These are phyloP conservation scores for Torulaspora microellipsoides DNA, from an alignment of 805 yeast genomes.

Conservation along the genomic window DNA sequence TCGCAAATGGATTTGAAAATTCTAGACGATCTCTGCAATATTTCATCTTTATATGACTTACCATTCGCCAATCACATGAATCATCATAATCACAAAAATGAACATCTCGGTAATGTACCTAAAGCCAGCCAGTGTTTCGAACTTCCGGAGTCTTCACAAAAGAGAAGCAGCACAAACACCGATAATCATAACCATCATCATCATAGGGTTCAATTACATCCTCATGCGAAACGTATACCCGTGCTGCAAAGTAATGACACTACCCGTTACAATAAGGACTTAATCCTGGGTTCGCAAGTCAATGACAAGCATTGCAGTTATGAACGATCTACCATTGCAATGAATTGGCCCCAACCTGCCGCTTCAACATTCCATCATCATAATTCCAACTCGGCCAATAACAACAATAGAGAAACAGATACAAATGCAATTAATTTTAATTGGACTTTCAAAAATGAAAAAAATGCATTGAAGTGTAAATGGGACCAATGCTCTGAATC, in stretches of 20 bases:
- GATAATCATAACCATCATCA: slow-evolving; percentile 34
- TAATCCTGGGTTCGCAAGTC: not conserved
- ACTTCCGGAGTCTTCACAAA: slow-evolving; percentile 13
- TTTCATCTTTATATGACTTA: slow-evolving; percentile 33
- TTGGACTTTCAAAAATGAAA: slow-evolving; percentile 35
- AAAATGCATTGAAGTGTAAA: slow-evolving; percentile 44
- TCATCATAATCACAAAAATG: slow-evolving; percentile 20
- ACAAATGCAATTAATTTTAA: slow-evolving; percentile 39
- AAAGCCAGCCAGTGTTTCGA: slow-evolving; percentile 11
- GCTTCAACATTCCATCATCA: slow-evolving; percentile 7
- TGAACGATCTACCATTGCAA: slow-evolving; percentile 9
- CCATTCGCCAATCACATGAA: slow-evolving; percentile 33
- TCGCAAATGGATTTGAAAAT: slow-evolving; percentile 29
- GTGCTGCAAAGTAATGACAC: not conserved
- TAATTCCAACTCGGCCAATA: slow-evolving; percentile 1
- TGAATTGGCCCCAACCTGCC: slow-evolving; percentile 2
- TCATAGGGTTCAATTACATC: slow-evolving; percentile 37
- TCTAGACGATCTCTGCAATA: slow-evolving; percentile 31
- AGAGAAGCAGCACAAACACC: slow-evolving; percentile 4
- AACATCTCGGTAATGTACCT: not conserved
- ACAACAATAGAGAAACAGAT: not conserved
- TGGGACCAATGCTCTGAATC: slow-evolving; percentile 61
- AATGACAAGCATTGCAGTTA: slow-evolving; percentile 2
- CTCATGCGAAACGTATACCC: slow-evolving; percentile 20
- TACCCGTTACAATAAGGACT: not conserved